These are phyloP conservation scores for Quercus engelmannii DNA, from an alignment of 306 rosid genomes.

Conservation along the genomic window DNA sequence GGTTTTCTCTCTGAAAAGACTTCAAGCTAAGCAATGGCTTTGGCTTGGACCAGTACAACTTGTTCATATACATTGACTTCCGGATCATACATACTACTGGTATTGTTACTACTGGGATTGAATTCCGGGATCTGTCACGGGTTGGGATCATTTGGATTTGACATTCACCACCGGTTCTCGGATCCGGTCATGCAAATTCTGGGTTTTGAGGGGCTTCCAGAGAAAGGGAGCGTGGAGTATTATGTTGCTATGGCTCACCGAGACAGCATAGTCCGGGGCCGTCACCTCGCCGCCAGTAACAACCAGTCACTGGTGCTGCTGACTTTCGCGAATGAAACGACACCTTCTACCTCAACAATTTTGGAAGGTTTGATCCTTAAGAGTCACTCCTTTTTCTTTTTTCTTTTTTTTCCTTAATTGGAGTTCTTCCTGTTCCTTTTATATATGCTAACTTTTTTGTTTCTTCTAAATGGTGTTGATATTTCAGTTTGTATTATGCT, in stretches of 20 bases:
- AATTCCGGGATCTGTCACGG: slow-evolving; percentile 28
- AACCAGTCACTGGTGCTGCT: slow-evolving; percentile 23
- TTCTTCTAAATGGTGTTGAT: no score
- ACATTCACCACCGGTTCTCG: slow-evolving; percentile 68
- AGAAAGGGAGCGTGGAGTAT: slow-evolving; percentile 57
- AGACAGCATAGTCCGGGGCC: slow-evolving; percentile 56
- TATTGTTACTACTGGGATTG: slow-evolving; percentile 15
- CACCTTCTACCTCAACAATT: no score
- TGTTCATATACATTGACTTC: no score
- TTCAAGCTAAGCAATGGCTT: slow-evolving; percentile 25
- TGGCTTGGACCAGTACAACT: neutral
- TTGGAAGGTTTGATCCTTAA: no score
- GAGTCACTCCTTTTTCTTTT: no score
- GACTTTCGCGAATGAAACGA: slow-evolving; percentile 29
- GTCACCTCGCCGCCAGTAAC: slow-evolving; percentile 36
- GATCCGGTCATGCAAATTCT: slow-evolving; percentile 64
- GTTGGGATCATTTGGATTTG: slow-evolving; percentile 48
- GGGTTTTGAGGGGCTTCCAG: slow-evolving; percentile 42
- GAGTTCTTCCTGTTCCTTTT: no score
- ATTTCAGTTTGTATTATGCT: no score
- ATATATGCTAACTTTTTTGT: no score
- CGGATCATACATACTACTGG: neutral
- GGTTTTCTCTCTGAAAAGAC: neutral
- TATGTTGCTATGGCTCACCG: slow-evolving; percentile 63
- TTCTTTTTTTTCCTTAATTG: no score